phyloP scores from a whole-genome alignment of 305 asterid species.

The Fraxinus dipetala region DNA sequence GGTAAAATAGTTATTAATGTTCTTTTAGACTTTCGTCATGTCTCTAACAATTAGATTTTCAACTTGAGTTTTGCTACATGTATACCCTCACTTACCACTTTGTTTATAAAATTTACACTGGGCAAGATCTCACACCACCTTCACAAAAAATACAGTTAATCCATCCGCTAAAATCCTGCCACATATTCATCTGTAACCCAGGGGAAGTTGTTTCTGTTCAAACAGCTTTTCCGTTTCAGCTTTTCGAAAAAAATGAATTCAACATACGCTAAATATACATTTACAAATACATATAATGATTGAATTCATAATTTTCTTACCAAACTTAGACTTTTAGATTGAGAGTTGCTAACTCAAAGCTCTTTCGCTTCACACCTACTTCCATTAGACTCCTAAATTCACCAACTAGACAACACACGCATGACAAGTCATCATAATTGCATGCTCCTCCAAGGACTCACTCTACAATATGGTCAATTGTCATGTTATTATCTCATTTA shows the following conservation, averaged over 20 bases:
- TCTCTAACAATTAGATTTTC: background rate
- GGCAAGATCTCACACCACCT: too few species aligned
- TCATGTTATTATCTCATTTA: slow-evolving; percentile 10
- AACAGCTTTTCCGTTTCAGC: background rate
- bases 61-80: too few species aligned
- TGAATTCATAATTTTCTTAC: background rate
- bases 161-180: too few species aligned
- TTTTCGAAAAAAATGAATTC: too few species aligned
- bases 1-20: too few species aligned
- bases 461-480: slow-evolving; percentile 18
- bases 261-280: background rate
- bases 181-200: too few species aligned
- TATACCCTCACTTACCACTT: too few species aligned
- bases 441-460: slow-evolving; percentile 14
- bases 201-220: too few species aligned
- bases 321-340: background rate
- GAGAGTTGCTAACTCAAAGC: background rate
- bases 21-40: background rate
- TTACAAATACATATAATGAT: background rate
- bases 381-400: background rate
- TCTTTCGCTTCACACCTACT: background rate
- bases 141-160: too few species aligned
- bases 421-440: slow-evolving; percentile 18
- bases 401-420: background rate
- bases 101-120: too few species aligned